Conservation (phyloP, 129 eudicot species). For the Daucus carota region DNA sequence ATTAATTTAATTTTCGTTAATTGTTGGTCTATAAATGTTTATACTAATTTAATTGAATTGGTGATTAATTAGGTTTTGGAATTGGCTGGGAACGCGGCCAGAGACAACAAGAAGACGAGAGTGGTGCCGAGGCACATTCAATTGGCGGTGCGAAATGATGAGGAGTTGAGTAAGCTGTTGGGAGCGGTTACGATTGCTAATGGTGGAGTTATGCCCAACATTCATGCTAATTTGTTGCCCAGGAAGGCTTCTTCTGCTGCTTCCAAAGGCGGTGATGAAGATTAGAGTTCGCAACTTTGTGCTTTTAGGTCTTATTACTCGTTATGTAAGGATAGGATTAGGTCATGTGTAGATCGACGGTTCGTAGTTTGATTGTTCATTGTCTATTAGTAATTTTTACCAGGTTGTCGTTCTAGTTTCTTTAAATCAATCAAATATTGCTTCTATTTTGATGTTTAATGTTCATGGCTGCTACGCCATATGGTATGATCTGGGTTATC, state of each 20-base stretch:
- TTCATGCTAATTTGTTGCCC: conserved; percentile 16
- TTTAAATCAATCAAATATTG: background rate
- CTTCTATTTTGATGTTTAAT: too few species aligned
- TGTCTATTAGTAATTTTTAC: background rate
- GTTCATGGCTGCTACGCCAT: too few species aligned
- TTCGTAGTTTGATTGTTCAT: background rate
- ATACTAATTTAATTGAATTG: background rate
- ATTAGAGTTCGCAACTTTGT: background rate
- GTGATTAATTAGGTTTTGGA: conserved; percentile 17
- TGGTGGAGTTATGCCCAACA: conserved; percentile 36
- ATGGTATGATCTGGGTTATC: too few species aligned
- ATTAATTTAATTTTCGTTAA: background rate
- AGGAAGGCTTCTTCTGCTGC: conserved; percentile 13
- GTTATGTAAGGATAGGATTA: background rate
- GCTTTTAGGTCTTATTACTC: background rate
- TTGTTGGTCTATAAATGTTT: background rate
- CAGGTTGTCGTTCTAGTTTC: background rate
- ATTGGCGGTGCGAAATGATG: conserved; percentile 32
- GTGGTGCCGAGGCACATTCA: conserved; percentile 32
- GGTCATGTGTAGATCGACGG: background rate
- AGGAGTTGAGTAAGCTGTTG: conserved; percentile 27
- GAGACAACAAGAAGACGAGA: conserved; percentile 34
- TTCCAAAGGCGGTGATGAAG: conserved; percentile 22
- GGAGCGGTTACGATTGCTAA: conserved; percentile 34
- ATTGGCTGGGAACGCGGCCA: conserved; percentile 34